These are phyloP conservation scores for Teratosphaeria zuluensis DNA, from an alignment of 2,329 filamentous ascomycete species.

Conservation along the genomic window DNA sequence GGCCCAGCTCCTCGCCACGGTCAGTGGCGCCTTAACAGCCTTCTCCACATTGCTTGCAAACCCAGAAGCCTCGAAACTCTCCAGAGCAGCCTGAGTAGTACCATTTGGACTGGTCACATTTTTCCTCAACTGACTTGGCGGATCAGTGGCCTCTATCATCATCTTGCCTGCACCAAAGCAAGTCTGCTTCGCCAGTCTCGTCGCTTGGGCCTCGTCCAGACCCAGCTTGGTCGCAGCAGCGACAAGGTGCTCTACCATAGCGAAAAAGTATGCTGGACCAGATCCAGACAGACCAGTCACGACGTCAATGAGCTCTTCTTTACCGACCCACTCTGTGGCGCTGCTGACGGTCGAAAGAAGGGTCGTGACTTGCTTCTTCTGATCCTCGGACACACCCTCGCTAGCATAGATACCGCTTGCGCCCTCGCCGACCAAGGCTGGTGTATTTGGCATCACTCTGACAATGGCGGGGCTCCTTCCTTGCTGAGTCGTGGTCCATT, in stretches of 20 bases:
- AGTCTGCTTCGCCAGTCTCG: constrained; percentile 17
- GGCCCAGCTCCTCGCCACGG: constrained; percentile 17
- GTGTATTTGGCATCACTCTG: constrained; percentile 20
- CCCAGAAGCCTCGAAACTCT: constrained; percentile 17
- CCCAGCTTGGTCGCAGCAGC: constrained; percentile 16
- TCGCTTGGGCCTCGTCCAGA: constrained; percentile 16
- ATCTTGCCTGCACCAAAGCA: constrained; percentile 21
- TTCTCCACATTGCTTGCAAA: constrained; percentile 17
- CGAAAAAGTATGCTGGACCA: constrained; percentile 19
- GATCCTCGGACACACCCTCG: constrained; percentile 12
- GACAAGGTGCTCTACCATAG: constrained; percentile 20
- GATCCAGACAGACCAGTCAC: constrained; percentile 19
- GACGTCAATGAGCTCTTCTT: constrained; percentile 18
- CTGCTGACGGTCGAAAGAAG: constrained; percentile 16
- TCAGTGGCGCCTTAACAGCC: constrained; percentile 17
- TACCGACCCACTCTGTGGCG: constrained; percentile 18
- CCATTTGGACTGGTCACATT: constrained; percentile 22
- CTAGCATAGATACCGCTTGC: constrained; percentile 18
- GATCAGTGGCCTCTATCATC: constrained; percentile 15
- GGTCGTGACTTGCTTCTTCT: constrained; percentile 13
- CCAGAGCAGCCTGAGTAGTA: constrained; percentile 18
- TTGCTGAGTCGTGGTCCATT: constrained; percentile 13
- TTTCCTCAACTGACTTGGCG: constrained; percentile 17
- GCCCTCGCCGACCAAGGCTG: constrained; percentile 18
- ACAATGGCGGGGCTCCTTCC: constrained; percentile 15